Evolutionary conservation across 2,329 filamentous ascomycete genomes (phyloP), one percentile per base, ranked within the genome.

Genomic region (Cladosporium colombiae): DNA sequence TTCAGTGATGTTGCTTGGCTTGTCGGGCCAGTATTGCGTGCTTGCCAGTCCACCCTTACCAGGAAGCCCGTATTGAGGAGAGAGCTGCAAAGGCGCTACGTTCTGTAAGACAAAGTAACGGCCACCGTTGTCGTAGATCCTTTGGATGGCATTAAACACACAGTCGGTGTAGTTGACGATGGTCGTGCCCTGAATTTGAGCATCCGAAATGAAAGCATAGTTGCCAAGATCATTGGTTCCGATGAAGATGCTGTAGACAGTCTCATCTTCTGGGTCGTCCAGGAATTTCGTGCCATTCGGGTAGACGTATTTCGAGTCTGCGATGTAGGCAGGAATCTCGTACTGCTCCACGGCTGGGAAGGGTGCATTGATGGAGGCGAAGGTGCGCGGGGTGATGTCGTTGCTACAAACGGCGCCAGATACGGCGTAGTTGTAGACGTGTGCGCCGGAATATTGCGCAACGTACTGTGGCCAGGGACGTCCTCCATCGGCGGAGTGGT

Each of bases 201-300:
- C 82, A 73, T 92, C 89, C 5, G 84, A 86, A 35, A 93, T 75
- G 73, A 93, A 89, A 10, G 84, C 89, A 61, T 82, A 77, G 65
- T 81, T 82, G 25, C 91, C 90, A 11, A 94, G 80, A 72, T 95
- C 91, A 74, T 94, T 94, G 27, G 90, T 93, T 3, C 91, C 91
- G 71, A 93, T 92, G 89, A 89, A 93, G 60, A 93, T 84, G 1
- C 87, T 83, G 72, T 92, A 93, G 2, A 91, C 87, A 0, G 90
- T 91, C 68, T 88, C 87, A 33, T 85, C 78, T 1, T 83, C 71
- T 2, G 80, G 82, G 55, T 80, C 78, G 37, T 76, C 73, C 65
- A 85, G 76, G 72, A 79, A 78, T 6, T 77, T 76, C 1, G 74
- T 78, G 62, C 79, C 79, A 63, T 79, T 77, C 1, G 75, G 67